Conservation (phyloP, 306 rosid species). For the Vachellia pachyceras region DNA sequence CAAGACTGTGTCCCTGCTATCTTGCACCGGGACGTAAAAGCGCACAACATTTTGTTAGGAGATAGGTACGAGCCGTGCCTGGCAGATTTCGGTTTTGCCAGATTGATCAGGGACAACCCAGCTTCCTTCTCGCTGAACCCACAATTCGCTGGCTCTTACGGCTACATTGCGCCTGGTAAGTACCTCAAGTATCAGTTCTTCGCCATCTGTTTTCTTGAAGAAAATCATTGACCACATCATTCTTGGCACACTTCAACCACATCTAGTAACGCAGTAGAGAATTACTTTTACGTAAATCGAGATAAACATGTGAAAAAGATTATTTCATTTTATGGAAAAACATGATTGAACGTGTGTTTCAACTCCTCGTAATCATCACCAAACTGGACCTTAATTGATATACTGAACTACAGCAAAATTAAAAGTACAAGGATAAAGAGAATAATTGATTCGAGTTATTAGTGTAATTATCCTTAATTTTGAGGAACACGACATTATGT, state of each 20-base stretch:
- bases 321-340: no score
- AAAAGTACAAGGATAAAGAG: no score
- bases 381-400: no score
- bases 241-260: no score
- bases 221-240: not conserved
- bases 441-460: no score
- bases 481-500: not conserved
- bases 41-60: conserved; percentile 58
- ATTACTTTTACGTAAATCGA: no score
- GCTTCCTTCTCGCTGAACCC: conserved; percentile 57
- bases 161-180: conserved; percentile 77
- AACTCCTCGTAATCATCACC: no score
- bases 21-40: conserved; percentile 79
- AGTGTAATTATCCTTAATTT: no score
- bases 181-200: not conserved
- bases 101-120: conserved; percentile 51
- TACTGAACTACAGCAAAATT: no score
- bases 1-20: conserved; percentile 70
- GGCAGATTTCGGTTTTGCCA: conserved; percentile 72
- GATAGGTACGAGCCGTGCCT: conserved; percentile 63
- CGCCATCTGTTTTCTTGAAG: not conserved
- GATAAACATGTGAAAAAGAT: no score
- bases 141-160: conserved; percentile 71
- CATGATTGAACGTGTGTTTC: no score
- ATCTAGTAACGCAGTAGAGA: no score